Evolutionary conservation across 1,139 yeast species (phyloP), one percentile per base, ranked within the genome.

Genomic region (Candida labiduridarum): DNA sequence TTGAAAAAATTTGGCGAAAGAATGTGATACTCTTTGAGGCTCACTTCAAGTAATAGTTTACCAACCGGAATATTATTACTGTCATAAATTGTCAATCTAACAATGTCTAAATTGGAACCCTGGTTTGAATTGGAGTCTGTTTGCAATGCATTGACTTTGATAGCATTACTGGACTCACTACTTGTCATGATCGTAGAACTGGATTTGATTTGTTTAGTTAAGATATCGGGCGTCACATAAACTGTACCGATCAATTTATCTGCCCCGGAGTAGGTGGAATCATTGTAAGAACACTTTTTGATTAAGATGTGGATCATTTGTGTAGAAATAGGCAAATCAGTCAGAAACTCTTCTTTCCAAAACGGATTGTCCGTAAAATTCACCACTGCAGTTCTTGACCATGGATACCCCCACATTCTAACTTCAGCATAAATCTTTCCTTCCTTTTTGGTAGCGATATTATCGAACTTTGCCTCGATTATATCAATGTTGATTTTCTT

Each of bases 321-420:
- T 0, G 86, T 78, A 46, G 78, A 74, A 14, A 84, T 72, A 0
- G 89, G 78, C 53, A 85, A 70, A 49, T 83, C 82, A 10, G 88
- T 68, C 2, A 77, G 67, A 59, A 84, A 83, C 43, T 75, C 79
- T 59, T 87, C 92, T 61, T 87, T 84, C 89, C 92, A 87, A 62
- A 87, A 87, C 3, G 89, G 88, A 51, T 78, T 74, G 10, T 64
- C 59, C 0, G 79, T 66, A 50, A 74, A 72, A 36, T 71, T 66
- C 0, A 85, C 88, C 18, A 78, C 67, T 0, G 90, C 84, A 0
- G 92, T 85, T 58, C 86, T 72, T 41, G 85, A 84, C 89, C 89
- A 85, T 0, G 86, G 82, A 25, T 78, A 71, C 6, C 81, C 84
- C 90, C 91, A 86, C 68, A 85, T 73, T 11, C 77, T 67, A 3